Percentiles rank a stretch among this genome's conserved stretches.
phyloP scores from a whole-genome alignment of 345 rosid genomes.

The Hirschfeldia incana region DNA sequence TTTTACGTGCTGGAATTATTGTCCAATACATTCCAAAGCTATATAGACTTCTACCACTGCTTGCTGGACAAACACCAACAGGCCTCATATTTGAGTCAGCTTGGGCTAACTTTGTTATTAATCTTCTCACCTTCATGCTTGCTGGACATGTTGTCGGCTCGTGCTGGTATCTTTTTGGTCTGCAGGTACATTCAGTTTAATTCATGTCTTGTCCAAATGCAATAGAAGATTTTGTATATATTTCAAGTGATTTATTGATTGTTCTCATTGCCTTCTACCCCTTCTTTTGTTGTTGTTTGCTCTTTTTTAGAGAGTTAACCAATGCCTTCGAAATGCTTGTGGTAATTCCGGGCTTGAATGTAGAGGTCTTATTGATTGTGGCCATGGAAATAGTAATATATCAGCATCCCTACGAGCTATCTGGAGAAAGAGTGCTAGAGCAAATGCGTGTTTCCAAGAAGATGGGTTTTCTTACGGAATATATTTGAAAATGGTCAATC shows the following conservation, averaged over 20 bases:
- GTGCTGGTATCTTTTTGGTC: constrained; percentile 83
- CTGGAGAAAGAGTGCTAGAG: constrained; percentile 47
- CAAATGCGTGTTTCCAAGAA: constrained; percentile 51
- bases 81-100: constrained; percentile 1
- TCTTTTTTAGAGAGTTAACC: constrained; percentile 74
- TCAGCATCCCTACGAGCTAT: background rate
- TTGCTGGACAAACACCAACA: constrained; percentile 4
- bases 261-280: background rate
- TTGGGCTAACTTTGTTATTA: background rate
- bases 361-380: constrained; percentile 61
- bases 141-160: constrained; percentile 82
- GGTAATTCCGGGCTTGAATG: constrained; percentile 29
- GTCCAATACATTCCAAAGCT: background rate
- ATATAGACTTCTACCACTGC: background rate
- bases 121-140: constrained; percentile 41
- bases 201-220: background rate
- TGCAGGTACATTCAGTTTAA: constrained; percentile 56
- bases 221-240: background rate
- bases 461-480: constrained; percentile 61
- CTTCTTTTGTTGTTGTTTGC: background rate
- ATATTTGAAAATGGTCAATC: constrained; percentile 52
- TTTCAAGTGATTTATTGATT: constrained; percentile 8
- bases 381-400: constrained; percentile 14
- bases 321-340: constrained; percentile 78
- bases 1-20: background rate